Evolutionary conservation across 202 grass and related monocot genomes (phyloP).

Genomic region (Setaria viridis): DNA sequence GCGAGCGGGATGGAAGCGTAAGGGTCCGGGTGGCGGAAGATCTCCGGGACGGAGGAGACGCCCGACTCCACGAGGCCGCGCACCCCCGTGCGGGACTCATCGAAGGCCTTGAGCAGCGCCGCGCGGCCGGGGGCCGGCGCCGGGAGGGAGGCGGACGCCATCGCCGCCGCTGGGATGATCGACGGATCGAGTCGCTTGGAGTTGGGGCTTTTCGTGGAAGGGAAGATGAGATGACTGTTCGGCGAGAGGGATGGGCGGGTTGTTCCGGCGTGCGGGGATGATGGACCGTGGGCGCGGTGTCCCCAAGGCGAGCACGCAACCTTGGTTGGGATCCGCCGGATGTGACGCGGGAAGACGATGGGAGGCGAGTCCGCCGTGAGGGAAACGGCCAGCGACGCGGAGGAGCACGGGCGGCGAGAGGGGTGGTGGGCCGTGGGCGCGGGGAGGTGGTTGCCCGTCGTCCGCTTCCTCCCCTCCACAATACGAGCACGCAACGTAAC

Average conservation of each 20-base stretch:
- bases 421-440: no score
- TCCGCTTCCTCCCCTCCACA: no score
- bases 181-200: not conserved
- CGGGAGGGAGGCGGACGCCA: constrained; percentile 19
- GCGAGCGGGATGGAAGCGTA: constrained; percentile 27
- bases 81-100: constrained; percentile 12
- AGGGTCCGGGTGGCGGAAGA: constrained; percentile 29
- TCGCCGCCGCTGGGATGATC: not conserved
- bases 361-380: constrained; percentile 20
- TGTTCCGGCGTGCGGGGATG: no score
- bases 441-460: no score
- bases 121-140: not conserved
- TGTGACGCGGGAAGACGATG: not conserved
- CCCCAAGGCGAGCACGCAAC: not conserved
- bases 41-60: constrained; percentile 18
- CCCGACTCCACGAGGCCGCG: constrained; percentile 17
- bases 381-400: not conserved
- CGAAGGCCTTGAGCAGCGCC: constrained; percentile 25
- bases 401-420: no score
- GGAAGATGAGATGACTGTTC: not conserved
- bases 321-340: not conserved
- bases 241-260: not conserved
- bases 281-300: not conserved
- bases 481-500: no score
- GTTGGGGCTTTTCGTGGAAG: not conserved